Conservation (phyloP, 2,329 filamentous ascomycete species). For the Arthrobotrys entomopaga region DNA sequence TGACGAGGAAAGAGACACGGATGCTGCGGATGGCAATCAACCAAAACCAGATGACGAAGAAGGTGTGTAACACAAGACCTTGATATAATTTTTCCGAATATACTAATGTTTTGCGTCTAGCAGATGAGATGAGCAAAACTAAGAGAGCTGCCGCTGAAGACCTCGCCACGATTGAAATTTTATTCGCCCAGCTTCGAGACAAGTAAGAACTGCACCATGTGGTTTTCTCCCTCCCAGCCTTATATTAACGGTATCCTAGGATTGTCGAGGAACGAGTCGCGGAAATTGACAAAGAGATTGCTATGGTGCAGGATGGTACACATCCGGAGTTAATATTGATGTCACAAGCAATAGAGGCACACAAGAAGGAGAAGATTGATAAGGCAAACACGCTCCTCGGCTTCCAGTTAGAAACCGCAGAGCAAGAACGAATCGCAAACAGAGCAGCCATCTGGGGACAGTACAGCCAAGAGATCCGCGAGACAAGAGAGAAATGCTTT, state of each 20-base stretch:
- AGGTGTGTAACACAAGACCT: slow-evolving; percentile 64
- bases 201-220: slow-evolving; percentile 62
- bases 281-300: slow-evolving; percentile 76
- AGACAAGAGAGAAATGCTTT: slow-evolving; percentile 81
- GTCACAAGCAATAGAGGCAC: slow-evolving; percentile 84
- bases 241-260: slow-evolving; percentile 64
- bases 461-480: slow-evolving; percentile 86
- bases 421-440: slow-evolving; percentile 80
- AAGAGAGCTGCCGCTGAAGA: slow-evolving; percentile 84
- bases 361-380: slow-evolving; percentile 81
- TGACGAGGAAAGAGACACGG: slow-evolving; percentile 62
- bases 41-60: slow-evolving; percentile 58
- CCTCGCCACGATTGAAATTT: slow-evolving; percentile 81
- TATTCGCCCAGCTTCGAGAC: slow-evolving; percentile 84
- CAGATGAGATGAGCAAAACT: slow-evolving; percentile 71
- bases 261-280: slow-evolving; percentile 89
- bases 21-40: slow-evolving; percentile 38
- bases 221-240: slow-evolving; percentile 41
- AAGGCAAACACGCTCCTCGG: slow-evolving; percentile 78
- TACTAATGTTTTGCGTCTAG: slow-evolving; percentile 61
- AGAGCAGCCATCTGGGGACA: slow-evolving; percentile 88
- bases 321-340: slow-evolving; percentile 92
- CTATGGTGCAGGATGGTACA: slow-evolving; percentile 71
- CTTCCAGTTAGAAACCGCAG: slow-evolving; percentile 77
- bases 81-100: slow-evolving; percentile 63